phyloP scores from a whole-genome alignment of 164 flowering plant genomes.

The Litsea cubeba region DNA sequence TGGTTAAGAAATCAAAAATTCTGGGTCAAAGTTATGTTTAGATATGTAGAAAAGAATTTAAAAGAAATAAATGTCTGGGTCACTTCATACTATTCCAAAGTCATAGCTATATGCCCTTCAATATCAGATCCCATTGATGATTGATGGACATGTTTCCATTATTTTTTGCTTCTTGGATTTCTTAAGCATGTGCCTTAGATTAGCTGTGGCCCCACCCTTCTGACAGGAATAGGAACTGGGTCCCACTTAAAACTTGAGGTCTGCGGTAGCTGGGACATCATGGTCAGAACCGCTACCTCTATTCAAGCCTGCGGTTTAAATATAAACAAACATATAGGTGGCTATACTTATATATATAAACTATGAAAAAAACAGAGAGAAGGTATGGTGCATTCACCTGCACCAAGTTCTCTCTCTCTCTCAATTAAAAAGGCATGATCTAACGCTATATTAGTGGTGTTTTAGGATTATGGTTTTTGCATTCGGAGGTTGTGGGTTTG shows the following conservation, averaged over 20 bases:
- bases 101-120: neutral
- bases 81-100: neutral
- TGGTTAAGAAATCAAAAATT: neutral
- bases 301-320: no score
- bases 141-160: neutral
- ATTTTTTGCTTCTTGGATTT: neutral
- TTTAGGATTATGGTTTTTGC: no score
- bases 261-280: neutral
- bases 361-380: no score
- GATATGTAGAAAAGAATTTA: neutral
- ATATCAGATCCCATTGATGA: neutral
- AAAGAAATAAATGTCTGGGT: neutral
- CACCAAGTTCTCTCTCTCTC: no score
- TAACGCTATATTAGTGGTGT: no score
- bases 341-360: no score
- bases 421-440: no score
- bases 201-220: neutral
- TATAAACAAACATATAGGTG: no score
- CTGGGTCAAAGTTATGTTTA: neutral
- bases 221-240: neutral
- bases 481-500: no score
- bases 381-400: no score
- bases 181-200: neutral
- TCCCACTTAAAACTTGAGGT: neutral
- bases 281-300: neutral